Evolutionary conservation across 257 asterid genomes (phyloP).

Genomic region (Paraleonurus japonicus): DNA sequence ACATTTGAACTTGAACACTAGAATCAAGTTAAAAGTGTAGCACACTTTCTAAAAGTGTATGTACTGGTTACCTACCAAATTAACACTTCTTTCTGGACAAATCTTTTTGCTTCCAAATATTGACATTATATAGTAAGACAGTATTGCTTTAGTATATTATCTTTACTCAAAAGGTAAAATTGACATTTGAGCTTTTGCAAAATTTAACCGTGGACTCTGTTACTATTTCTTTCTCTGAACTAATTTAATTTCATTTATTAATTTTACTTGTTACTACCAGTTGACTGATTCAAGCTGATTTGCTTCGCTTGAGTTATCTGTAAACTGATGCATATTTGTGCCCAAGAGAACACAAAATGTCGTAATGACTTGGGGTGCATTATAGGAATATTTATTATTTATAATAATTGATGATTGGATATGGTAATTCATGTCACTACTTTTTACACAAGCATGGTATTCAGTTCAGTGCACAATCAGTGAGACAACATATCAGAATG

Average conservation of each 20-base stretch:
- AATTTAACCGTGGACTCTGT: background rate
- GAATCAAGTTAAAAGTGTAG: background rate
- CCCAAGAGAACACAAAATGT: background rate
- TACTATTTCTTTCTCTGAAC: background rate
- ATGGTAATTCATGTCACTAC: background rate
- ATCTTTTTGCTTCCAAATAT: background rate
- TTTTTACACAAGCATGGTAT: background rate
- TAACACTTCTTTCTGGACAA: background rate
- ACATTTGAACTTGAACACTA: background rate
- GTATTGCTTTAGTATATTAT: too few species aligned
- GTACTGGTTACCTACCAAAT: background rate
- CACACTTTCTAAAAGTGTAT: too few species aligned
- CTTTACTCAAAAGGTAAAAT: background rate
- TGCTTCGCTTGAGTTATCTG: background rate
- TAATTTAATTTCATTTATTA: background rate
- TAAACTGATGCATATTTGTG: background rate
- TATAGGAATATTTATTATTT: background rate
- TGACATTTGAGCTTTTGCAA: background rate
- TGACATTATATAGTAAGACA: background rate
- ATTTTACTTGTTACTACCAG: background rate
- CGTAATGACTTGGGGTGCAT: background rate
- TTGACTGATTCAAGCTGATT: background rate
- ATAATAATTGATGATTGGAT: background rate
- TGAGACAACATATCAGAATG: background rate
- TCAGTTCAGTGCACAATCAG: background rate